Conservation (phyloP, 257 asterid species). For the Jasminum sambac region DNA sequence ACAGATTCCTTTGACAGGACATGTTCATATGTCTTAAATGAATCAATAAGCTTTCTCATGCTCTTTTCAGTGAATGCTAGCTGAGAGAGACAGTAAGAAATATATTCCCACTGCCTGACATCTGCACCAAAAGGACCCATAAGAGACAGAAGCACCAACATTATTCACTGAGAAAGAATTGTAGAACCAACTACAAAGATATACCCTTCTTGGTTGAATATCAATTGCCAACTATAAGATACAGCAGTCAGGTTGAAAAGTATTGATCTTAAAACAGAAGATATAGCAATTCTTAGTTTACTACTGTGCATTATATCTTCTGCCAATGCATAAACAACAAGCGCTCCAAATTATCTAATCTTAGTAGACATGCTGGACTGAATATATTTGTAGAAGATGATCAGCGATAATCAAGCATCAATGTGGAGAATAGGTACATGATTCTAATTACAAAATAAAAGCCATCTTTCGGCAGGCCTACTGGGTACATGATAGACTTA, state of each 20-base stretch:
- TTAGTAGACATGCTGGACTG: neutral
- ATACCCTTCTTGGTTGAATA: neutral
- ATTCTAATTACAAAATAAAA: constrained; percentile 5
- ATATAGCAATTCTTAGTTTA: constrained; percentile 1
- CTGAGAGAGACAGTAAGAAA: constrained; percentile 96
- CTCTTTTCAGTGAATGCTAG: constrained; percentile 89
- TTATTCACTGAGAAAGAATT: constrained; percentile 9
- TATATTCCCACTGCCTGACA: constrained; percentile 74
- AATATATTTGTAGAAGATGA: neutral
- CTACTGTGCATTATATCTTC: neutral
- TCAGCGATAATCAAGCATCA: neutral
- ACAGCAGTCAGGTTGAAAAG: neutral
- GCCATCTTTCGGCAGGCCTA: constrained; percentile 1
- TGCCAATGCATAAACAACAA: neutral
- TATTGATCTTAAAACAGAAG: neutral
- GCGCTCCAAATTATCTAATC: constrained; percentile 7
- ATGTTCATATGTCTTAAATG: constrained; percentile 77
- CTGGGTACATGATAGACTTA: neutral
- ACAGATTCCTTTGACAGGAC: constrained; percentile 75
- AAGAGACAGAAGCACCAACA: constrained; percentile 18
- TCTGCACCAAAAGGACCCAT: constrained; percentile 49
- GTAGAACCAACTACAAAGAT: neutral
- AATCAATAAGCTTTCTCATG: constrained; percentile 80
- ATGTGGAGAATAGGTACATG: neutral
- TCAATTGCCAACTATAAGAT: neutral